These are phyloP conservation scores for Phyllosticta citribraziliensis DNA, from an alignment of 2,329 filamentous ascomycete genomes.

Conservation along the genomic window DNA sequence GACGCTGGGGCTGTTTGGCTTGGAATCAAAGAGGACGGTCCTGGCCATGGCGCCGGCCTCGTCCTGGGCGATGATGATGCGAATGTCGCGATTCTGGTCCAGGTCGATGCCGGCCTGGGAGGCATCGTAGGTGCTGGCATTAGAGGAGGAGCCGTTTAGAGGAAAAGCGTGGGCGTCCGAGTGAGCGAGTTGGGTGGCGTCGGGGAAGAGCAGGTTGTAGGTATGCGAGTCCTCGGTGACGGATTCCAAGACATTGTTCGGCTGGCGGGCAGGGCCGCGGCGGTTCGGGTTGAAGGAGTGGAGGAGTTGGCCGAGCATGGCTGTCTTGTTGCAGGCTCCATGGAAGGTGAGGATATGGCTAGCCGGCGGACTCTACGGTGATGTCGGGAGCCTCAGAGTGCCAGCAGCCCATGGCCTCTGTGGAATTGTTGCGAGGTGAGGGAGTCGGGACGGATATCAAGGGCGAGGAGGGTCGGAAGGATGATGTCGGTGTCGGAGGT, in stretches of 20 bases:
- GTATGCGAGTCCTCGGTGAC: conserved; percentile 32
- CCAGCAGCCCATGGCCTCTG: conserved; percentile 8
- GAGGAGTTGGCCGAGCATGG: conserved; percentile 33
- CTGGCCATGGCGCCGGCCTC: conserved; percentile 26
- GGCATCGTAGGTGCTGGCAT: conserved; percentile 45
- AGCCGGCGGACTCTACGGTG: conserved; percentile 8
- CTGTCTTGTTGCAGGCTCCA: conserved; percentile 10
- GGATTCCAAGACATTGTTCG: conserved; percentile 25
- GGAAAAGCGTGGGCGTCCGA: conserved; percentile 19
- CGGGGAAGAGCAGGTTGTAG: conserved; percentile 32
- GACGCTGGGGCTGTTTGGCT: conserved; percentile 23
- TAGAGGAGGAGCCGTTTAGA: neutral
- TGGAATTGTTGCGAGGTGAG: conserved; percentile 4
- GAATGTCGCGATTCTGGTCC: conserved; percentile 30
- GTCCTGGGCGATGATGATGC: conserved; percentile 36
- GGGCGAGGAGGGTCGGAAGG: conserved; percentile 1
- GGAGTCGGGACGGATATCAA: conserved; percentile 2
- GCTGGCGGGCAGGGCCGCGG: conserved; percentile 20
- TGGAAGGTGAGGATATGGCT: conserved; percentile 4
- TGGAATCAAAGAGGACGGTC: conserved; percentile 34
- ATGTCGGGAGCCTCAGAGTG: conserved; percentile 6
- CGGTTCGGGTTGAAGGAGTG: conserved; percentile 19
- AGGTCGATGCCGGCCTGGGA: conserved; percentile 32
- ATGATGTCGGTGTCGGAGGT: neutral
- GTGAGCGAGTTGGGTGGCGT: conserved; percentile 25